Percentiles rank a stretch among this genome's conserved stretches.
phyloP scores from a whole-genome alignment of 2,329 filamentous ascomycete genomes.

The Fusarium globosum region DNA sequence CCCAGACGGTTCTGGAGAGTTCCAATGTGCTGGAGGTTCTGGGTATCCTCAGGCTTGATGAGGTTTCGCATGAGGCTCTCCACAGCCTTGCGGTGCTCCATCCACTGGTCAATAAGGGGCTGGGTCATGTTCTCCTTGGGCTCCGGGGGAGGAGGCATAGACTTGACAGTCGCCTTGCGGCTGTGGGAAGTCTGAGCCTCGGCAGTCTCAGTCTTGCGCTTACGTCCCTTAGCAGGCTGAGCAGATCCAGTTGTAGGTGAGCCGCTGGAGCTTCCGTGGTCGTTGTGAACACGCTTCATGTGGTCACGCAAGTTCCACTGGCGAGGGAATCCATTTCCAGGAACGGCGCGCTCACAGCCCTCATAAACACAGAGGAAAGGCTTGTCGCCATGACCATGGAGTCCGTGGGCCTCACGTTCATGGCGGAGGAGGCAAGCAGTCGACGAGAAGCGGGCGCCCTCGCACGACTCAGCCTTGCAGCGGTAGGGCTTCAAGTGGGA shows the following conservation, averaged over 20 bases:
- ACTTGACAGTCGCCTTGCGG: constrained; percentile 63
- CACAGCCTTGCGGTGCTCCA: constrained; percentile 72
- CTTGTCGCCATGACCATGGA: constrained; percentile 94
- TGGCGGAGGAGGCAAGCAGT: constrained; percentile 95
- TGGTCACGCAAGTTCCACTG: constrained; percentile 97
- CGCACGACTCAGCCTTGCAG: constrained; percentile 87
- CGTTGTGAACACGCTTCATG: constrained; percentile 93
- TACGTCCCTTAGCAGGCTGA: constrained; percentile 61
- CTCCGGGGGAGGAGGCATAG: constrained; percentile 48
- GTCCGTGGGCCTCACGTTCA: constrained; percentile 93
- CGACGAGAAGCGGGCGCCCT: constrained; percentile 90
- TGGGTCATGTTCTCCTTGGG: constrained; percentile 48
- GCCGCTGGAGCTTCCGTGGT: constrained; percentile 58
- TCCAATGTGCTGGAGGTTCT: constrained; percentile 65
- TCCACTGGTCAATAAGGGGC: constrained; percentile 65
- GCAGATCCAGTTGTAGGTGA: constrained; percentile 53
- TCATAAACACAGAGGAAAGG: constrained; percentile 90
- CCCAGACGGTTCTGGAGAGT: constrained; percentile 62
- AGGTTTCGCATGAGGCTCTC: constrained; percentile 67
- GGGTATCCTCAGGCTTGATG: constrained; percentile 61
- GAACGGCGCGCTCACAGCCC: constrained; percentile 84
- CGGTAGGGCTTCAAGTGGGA: constrained; percentile 97
- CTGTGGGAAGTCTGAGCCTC: constrained; percentile 54
- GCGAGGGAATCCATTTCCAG: constrained; percentile 90
- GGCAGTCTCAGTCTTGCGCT: constrained; percentile 66